phyloP scores from a whole-genome alignment of 345 rosid genomes.

The Fremontodendron californicum region DNA sequence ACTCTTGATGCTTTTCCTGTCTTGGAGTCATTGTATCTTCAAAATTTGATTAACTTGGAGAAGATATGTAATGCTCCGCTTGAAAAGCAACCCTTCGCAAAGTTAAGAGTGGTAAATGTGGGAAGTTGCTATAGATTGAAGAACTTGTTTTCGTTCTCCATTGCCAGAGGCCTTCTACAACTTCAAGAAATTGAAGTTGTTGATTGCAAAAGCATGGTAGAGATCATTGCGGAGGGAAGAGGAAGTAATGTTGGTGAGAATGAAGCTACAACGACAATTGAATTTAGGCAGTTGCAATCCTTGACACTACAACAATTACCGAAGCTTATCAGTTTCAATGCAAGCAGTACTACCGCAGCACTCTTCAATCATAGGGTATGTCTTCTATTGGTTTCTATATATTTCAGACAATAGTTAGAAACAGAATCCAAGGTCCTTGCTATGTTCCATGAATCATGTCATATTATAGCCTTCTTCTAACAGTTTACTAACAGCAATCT shows the following conservation, averaged over 20 bases:
- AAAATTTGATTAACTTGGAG: slow-evolving; percentile 18
- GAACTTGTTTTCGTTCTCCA: slow-evolving; percentile 21
- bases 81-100: neutral
- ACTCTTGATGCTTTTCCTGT: neutral
- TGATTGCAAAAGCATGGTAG: slow-evolving; percentile 18
- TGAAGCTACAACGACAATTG: neutral
- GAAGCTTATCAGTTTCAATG: slow-evolving; percentile 3
- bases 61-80: slow-evolving; percentile 16
- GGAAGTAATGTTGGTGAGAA: neutral
- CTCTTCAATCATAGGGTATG: slow-evolving; percentile 8
- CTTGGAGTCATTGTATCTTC: slow-evolving; percentile 24
- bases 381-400: neutral
- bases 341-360: neutral
- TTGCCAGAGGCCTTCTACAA: neutral
- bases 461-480: neutral
- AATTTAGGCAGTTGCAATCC: neutral
- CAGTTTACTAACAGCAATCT: neutral
- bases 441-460: neutral
- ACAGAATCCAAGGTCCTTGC: neutral
- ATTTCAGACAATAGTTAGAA: neutral
- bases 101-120: slow-evolving; percentile 11
- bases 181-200: slow-evolving; percentile 19
- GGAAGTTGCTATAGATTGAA: slow-evolving; percentile 16
- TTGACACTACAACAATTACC: slow-evolving; percentile 14
- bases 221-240: slow-evolving; percentile 9